These are phyloP conservation scores for Epicoccum nigrum DNA, from an alignment of 2,329 filamentous ascomycete species.

Conservation along the genomic window DNA sequence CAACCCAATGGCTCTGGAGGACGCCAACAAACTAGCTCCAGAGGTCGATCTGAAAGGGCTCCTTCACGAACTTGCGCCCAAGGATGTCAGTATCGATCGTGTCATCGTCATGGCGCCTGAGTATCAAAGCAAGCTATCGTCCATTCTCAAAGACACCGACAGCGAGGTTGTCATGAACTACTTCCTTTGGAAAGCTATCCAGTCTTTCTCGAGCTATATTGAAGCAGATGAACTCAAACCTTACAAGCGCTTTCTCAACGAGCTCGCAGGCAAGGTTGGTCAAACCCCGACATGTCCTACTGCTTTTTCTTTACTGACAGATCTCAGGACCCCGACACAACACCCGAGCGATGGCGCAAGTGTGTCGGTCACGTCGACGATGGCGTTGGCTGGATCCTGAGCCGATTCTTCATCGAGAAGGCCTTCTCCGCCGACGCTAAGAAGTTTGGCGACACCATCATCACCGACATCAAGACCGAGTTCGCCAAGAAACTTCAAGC, in stretches of 20 bases:
- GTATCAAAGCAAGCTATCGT: conserved; percentile 65
- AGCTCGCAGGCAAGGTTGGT: conserved; percentile 60
- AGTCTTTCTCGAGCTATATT: conserved; percentile 59
- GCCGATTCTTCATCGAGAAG: conserved; percentile 72
- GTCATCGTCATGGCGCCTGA: conserved; percentile 66
- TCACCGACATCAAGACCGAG: conserved; percentile 71
- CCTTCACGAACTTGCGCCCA: conserved; percentile 59
- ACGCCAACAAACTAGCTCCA: conserved; percentile 62
- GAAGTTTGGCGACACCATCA: conserved; percentile 69
- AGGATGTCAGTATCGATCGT: conserved; percentile 57
- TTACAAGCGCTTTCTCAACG: conserved; percentile 65
- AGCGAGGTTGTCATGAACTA: conserved; percentile 66
- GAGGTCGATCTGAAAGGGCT: conserved; percentile 61
- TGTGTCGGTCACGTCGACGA: conserved; percentile 65
- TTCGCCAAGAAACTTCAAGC: conserved; percentile 66
- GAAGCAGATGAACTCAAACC: conserved; percentile 66
- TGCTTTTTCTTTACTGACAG: conserved; percentile 19
- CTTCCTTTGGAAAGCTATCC: conserved; percentile 68
- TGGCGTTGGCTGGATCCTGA: conserved; percentile 70
- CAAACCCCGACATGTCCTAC: not conserved
- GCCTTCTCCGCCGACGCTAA: conserved; percentile 71
- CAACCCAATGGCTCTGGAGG: conserved; percentile 65
- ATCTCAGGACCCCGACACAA: conserved; percentile 62
- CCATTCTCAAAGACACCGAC: conserved; percentile 60
- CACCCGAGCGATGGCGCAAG: conserved; percentile 69